These are phyloP conservation scores for Planoprotostelium fungivorum DNA, from an alignment of 78 protist genomes.

Conservation along the genomic window DNA sequence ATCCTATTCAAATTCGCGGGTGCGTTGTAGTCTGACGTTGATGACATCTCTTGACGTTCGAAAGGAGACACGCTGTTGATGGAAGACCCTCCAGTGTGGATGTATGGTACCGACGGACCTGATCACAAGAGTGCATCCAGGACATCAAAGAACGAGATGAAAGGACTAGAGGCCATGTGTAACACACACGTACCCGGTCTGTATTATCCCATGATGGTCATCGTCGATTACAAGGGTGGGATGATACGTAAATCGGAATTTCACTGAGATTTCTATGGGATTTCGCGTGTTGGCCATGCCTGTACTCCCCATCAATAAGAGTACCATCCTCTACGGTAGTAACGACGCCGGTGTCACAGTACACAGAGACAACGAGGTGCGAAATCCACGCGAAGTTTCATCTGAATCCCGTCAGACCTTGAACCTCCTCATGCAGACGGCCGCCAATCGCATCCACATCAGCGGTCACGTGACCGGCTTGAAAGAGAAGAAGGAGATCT, in stretches of 20 bases:
- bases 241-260: not conserved
- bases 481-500: not conserved
- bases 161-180: slow-evolving; percentile 1
- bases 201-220: not conserved
- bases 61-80: not conserved
- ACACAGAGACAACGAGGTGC: not conserved
- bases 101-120: not conserved
- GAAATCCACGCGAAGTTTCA: not conserved
- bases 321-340: not conserved
- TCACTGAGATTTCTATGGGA: not conserved
- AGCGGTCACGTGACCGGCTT: not conserved
- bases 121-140: not conserved
- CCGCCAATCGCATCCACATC: not conserved
- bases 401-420: too few species aligned
- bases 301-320: not conserved
- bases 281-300: not conserved
- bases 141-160: slow-evolving; percentile 23
- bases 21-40: not conserved
- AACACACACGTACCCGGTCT: not conserved
- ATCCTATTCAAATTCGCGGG: slow-evolving; percentile 43
- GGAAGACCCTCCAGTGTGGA: not conserved
- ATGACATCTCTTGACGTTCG: not conserved
- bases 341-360: slow-evolving; percentile 10
- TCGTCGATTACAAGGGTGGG: not conserved
- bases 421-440: slow-evolving; percentile 5